A percentile compares a stretch with the other conserved stretches of the same genome.
phyloP scores from a whole-genome alignment of 2,329 filamentous ascomycete species.

The Leptographium radiaticola region DNA sequence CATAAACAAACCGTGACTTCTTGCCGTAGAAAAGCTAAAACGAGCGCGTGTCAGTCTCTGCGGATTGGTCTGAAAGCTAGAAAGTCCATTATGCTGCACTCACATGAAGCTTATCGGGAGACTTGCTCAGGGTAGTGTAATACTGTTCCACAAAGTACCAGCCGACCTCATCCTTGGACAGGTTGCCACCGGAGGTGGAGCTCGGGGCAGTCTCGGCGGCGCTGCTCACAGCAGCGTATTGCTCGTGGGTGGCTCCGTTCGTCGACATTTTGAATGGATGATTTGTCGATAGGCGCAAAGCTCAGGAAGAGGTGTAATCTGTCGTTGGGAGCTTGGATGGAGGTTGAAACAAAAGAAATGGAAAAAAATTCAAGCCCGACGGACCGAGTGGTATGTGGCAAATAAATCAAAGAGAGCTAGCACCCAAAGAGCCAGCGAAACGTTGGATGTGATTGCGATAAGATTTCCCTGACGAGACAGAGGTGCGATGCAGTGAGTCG shows the following conservation, averaged over 20 bases:
- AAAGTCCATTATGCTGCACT: constrained; percentile 16
- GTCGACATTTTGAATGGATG: constrained; percentile 33
- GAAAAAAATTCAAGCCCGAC: background rate
- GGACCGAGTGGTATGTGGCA: background rate
- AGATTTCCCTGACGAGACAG: background rate
- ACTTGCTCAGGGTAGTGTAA: constrained; percentile 94
- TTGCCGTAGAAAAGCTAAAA: constrained; percentile 83
- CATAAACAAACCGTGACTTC: constrained; percentile 87
- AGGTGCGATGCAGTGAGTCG: background rate
- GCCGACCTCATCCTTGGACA: constrained; percentile 84
- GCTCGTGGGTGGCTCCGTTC: constrained; percentile 35
- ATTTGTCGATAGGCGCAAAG: too few species aligned
- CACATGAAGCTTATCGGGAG: constrained; percentile 81
- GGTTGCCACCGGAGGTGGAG: constrained; percentile 28
- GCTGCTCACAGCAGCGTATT: constrained; percentile 20
- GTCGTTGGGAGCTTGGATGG: background rate
- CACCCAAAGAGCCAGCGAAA: background rate
- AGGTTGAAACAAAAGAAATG: background rate
- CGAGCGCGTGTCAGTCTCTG: background rate
- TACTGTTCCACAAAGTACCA: constrained; percentile 99
- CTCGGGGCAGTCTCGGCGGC: constrained; percentile 19
- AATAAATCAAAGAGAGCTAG: background rate
- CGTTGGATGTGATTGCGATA: background rate
- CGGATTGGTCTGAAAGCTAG: background rate
- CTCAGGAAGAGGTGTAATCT: too few species aligned